Evolutionary conservation across 225 moss, liverwort and hornwort genomes (phyloP), one percentile per base, ranked within the genome.

Genomic region (Pleurozium schreberi): DNA sequence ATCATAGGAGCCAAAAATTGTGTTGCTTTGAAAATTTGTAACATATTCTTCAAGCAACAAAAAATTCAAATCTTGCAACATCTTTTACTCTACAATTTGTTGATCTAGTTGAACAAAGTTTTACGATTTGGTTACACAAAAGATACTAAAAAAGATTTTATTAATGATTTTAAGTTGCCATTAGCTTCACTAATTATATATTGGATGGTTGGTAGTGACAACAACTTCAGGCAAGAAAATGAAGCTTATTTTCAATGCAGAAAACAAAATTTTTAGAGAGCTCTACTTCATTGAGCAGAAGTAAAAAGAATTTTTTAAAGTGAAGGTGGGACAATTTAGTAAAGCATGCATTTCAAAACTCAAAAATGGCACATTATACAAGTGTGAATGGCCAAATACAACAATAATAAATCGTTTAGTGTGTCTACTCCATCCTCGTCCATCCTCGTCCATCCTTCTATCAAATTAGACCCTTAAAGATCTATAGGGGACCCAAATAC

Each of bases 401-500:
- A 76, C 12, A 42, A 70, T 33, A 8, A 52, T 12, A 49, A 12
- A 13, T 50, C 22, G 5, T 50, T 50, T 34, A 20, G 13, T 50
- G 0, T 33, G 1, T 50, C 12, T 50, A 50, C 34, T 75, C 75
- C 21, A 75, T 5, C 34, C 5, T 50, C n/a, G n/a, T n/a, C n/a
- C n/a, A n/a, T n/a, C n/a, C n/a, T n/a, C n/a, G n/a, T 75, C 75
- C 21, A 75, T 5, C 34, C 5, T 50, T 75, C 8, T 19, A 34
- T 75, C 2, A 12, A 75, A 34, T 34, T 20, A 13, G 20, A 4
- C 0, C 8, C 13, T 33, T 8, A 14, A 52, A 14, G 14, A 1
- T 13, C 34, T 13, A 21, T 13, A 0, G 2, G 0, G 8, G 8
- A 7, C 0, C 3, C 1, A 17, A 50, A 22, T 4, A 5, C 9